Evolutionary conservation across 1,139 yeast genomes (phyloP).

Genomic region (Saccharomyces hybrid): DNA sequence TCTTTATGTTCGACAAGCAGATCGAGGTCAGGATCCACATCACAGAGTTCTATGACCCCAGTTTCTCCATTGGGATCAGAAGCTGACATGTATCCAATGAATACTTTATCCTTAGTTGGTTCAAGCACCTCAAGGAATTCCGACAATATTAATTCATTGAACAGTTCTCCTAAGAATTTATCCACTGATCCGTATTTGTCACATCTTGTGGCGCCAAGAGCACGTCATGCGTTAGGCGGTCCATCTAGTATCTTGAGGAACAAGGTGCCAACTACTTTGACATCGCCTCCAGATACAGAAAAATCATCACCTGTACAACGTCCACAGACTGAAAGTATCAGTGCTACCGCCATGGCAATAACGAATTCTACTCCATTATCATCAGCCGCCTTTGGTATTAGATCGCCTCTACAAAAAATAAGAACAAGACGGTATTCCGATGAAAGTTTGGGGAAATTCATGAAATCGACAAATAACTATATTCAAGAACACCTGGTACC

Average conservation of each 20-base stretch:
- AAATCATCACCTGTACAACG: neutral
- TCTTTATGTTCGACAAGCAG: conserved; percentile 7
- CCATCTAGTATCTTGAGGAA: conserved; percentile 1
- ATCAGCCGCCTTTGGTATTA: conserved; percentile 2
- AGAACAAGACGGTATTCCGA: conserved; percentile 11
- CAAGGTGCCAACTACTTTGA: conserved; percentile 8
- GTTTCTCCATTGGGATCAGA: conserved; percentile 6
- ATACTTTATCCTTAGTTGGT: conserved; percentile 4
- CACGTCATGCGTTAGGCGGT: conserved; percentile 3
- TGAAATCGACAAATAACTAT: conserved; percentile 2
- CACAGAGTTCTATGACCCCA: conserved; percentile 6
- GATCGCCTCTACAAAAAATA: conserved; percentile 6
- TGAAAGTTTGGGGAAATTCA: conserved; percentile 6
- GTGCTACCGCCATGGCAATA: conserved; percentile 5
- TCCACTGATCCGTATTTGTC: conserved; percentile 9
- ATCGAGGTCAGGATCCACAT: conserved; percentile 6
- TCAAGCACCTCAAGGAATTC: conserved; percentile 8
- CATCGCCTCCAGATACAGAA: conserved; percentile 7
- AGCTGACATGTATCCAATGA: conserved; percentile 9
- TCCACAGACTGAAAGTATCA: conserved; percentile 2
- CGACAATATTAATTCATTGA: conserved; percentile 5
- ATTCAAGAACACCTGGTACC: conserved; percentile 1
- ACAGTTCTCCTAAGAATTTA: conserved; percentile 3
- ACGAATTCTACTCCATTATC: conserved; percentile 13
- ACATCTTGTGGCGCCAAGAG: conserved; percentile 12